A percentile compares a stretch with the other conserved stretches of the same genome.
These are phyloP conservation scores for Taxawa tesnikishii DNA, from an alignment of 2,329 filamentous ascomycete species.

Conservation along the genomic window DNA sequence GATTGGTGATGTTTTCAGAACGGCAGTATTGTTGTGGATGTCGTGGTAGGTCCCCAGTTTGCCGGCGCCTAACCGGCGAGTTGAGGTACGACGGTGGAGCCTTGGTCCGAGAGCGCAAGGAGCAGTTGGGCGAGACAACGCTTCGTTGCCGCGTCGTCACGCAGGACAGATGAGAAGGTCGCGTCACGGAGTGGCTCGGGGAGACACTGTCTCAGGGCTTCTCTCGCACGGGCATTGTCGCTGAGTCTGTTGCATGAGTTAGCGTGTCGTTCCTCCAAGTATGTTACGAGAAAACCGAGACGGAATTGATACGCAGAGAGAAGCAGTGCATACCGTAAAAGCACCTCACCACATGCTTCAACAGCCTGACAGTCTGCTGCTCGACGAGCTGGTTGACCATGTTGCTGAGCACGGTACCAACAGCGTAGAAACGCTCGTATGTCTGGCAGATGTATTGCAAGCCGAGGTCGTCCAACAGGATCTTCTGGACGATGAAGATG, in stretches of 20 bases:
- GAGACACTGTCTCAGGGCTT: slow-evolving; percentile 88
- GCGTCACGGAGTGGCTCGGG: slow-evolving; percentile 97
- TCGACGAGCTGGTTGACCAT: slow-evolving; percentile 98
- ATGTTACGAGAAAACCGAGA: too few species aligned
- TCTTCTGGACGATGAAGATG: slow-evolving; percentile 99
- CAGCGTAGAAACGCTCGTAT: slow-evolving; percentile 95
- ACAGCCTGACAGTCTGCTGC: slow-evolving; percentile 85
- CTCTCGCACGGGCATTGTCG: slow-evolving; percentile 89
- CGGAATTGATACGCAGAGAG: background rate
- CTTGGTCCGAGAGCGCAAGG: slow-evolving; percentile 77
- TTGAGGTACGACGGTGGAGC: too few species aligned
- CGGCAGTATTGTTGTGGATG: too few species aligned
- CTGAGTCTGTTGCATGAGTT: slow-evolving; percentile 53
- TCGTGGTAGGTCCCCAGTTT: too few species aligned
- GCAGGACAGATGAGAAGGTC: slow-evolving; percentile 90
- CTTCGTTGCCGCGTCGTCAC: slow-evolving; percentile 95
- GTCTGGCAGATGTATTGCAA: slow-evolving; percentile 98
- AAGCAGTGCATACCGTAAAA: slow-evolving; percentile 62
- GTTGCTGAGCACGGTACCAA: slow-evolving; percentile 93
- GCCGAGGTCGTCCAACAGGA: slow-evolving; percentile 88
- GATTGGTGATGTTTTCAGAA: too few species aligned
- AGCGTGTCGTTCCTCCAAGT: too few species aligned
- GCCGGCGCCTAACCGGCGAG: too few species aligned
- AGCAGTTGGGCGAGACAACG: slow-evolving; percentile 92
- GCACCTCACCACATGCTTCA: slow-evolving; percentile 96